A percentile compares a stretch with the other conserved stretches of the same genome.
phyloP scores from a whole-genome alignment of 306 rosid species.

The Malus asiatica region DNA sequence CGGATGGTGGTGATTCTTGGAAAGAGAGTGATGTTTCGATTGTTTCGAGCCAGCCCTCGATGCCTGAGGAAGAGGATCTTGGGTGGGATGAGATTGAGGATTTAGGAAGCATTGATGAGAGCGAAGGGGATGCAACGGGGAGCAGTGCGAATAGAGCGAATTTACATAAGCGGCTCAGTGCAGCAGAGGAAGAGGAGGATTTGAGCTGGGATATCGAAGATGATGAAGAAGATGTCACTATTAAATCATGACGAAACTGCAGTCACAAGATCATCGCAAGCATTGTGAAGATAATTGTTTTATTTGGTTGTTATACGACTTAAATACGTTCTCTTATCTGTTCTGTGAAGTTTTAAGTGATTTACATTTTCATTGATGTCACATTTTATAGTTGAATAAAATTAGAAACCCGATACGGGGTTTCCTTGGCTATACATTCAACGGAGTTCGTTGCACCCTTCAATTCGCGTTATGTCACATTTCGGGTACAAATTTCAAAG shows the following conservation, averaged over 20 bases:
- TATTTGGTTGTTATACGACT: background rate
- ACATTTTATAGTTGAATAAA: background rate
- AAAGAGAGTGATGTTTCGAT: slow-evolving; percentile 81
- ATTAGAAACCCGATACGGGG: background rate
- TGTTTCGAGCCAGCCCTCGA: slow-evolving; percentile 67
- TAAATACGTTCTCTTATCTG: background rate
- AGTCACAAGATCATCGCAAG: background rate
- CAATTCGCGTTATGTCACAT: no score
- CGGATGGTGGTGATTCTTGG: slow-evolving; percentile 47
- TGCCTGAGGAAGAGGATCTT: slow-evolving; percentile 72
- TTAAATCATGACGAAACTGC: slow-evolving; percentile 39
- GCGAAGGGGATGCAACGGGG: slow-evolving; percentile 33
- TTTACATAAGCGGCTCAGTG: slow-evolving; percentile 46
- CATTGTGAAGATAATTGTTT: slow-evolving; percentile 2
- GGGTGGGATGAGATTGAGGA: slow-evolving; percentile 95
- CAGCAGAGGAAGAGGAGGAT: slow-evolving; percentile 69
- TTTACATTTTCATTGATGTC: background rate
- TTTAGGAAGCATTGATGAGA: slow-evolving; percentile 52
- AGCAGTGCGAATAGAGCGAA: slow-evolving; percentile 31
- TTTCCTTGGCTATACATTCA: background rate
- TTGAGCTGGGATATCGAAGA: slow-evolving; percentile 89
- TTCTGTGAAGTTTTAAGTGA: background rate
- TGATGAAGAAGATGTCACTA: slow-evolving; percentile 44
- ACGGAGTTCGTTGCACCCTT: background rate
- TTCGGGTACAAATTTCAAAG: no score